Conservation (phyloP, 2,329 filamentous ascomycete genomes). For the Aspergillus eucalypticola region DNA sequence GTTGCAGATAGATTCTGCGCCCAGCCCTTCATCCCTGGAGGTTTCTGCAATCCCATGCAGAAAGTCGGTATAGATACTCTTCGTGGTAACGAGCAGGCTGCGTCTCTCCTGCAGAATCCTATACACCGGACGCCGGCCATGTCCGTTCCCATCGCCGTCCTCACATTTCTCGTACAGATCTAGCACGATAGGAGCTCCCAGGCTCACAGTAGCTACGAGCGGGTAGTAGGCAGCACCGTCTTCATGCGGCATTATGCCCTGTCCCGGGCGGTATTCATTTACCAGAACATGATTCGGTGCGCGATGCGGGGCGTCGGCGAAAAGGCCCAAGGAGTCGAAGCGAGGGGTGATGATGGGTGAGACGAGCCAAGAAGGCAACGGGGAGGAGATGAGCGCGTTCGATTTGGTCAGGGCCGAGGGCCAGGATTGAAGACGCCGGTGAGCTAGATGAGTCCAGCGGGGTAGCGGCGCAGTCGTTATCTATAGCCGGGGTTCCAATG, state of each 20-base stretch:
- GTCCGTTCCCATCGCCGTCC: constrained; percentile 22
- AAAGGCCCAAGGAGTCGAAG: constrained; percentile 51
- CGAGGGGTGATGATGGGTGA: constrained; percentile 65
- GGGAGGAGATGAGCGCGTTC: constrained; percentile 71
- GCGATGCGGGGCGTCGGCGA: constrained; percentile 67
- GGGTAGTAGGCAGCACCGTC: constrained; percentile 85
- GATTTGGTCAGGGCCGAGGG: constrained; percentile 76
- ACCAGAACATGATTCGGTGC: constrained; percentile 88
- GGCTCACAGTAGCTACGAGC: constrained; percentile 85
- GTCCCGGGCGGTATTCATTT: constrained; percentile 84
- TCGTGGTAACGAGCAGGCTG: constrained; percentile 63
- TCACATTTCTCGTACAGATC: constrained; percentile 67
- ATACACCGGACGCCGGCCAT: constrained; percentile 37
- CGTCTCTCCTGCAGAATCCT: constrained; percentile 80
- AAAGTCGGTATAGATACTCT: constrained; percentile 55
- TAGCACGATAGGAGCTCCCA: constrained; percentile 75
- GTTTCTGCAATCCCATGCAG: constrained; percentile 61
- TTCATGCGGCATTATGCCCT: constrained; percentile 98
- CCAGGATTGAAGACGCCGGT: constrained; percentile 86
- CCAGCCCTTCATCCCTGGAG: constrained; percentile 65
- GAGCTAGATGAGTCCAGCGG: constrained; percentile 84
- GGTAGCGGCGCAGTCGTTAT: constrained; percentile 65
- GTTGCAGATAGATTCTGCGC: constrained; percentile 54
- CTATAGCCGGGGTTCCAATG: constrained; percentile 15
- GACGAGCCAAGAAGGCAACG: constrained; percentile 72